phyloP scores from a whole-genome alignment of 495 filamentous ascomycete species.

The Podospora comata region DNA sequence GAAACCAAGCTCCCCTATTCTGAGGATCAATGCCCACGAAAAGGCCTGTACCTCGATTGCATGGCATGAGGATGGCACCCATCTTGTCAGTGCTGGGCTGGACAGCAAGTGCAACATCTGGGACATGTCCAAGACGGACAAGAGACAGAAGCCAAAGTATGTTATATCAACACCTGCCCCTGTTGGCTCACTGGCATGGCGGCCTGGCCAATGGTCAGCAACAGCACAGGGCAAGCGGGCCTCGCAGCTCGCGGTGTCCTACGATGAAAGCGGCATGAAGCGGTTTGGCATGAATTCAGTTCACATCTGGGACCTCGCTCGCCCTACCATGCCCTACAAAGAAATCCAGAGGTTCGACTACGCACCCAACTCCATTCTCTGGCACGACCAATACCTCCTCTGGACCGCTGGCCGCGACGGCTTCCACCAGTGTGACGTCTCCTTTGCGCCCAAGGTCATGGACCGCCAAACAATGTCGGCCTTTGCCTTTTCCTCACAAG shows the following conservation, averaged over 20 bases:
- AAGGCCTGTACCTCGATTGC: constrained; percentile 77
- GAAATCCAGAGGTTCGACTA: constrained; percentile 74
- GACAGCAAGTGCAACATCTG: constrained; percentile 87
- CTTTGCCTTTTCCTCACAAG: constrained; percentile 57
- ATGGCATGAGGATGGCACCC: constrained; percentile 94
- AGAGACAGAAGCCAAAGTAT: constrained; percentile 74
- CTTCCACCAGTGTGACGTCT: constrained; percentile 86
- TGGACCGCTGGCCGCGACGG: constrained; percentile 89
- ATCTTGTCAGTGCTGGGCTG: constrained; percentile 77
- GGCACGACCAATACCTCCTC: constrained; percentile 84
- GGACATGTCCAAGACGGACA: constrained; percentile 79
- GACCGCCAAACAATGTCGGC: constrained; percentile 65
- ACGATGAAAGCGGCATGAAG: constrained; percentile 48
- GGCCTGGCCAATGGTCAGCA: constrained; percentile 72
- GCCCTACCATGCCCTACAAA: constrained; percentile 80
- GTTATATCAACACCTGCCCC: constrained; percentile 56
- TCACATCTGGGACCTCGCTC: constrained; percentile 89
- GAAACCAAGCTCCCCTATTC: constrained; percentile 41
- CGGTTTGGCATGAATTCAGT: constrained; percentile 63
- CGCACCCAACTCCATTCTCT: constrained; percentile 73
- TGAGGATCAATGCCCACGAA: constrained; percentile 79
- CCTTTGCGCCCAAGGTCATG: constrained; percentile 74
- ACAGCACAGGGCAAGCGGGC: constrained; percentile 61
- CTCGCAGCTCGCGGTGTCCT: constrained; percentile 52
- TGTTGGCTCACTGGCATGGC: constrained; percentile 78